Base-by-base conservation (phyloP, 148 eudicot species). In the Oxyria digyna region DNA sequence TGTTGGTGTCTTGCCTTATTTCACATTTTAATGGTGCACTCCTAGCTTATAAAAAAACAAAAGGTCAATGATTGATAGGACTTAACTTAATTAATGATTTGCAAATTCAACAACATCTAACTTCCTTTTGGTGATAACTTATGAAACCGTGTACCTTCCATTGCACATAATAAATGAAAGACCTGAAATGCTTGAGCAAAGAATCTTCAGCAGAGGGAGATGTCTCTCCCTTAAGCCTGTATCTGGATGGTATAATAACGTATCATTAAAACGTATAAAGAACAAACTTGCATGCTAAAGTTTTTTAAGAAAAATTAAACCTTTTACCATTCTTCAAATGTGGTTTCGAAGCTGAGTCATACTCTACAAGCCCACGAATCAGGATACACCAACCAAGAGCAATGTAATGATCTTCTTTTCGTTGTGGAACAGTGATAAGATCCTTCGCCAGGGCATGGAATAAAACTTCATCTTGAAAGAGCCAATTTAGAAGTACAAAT, bases 351-450 rank as follows among this genome's bases (percentile, higher is more conserved):
- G 73, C 71, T 64, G 67, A 77, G 37, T 90, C 93, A 74, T 76
- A 84, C 54, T 84, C 85, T 18, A 90, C 70, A 67, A 90, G 81
- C 59, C 76, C 77, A 29, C 87, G 87, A 52, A 84, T 77, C 71
- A 90, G 84, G 62, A 66, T 78, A 71, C 96, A 90, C 96, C 96
- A 90, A 41, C 96, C 93, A 69, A 90, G 81, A 32, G 85, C 81
- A 78, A 85, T 78, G 74, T 81, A 80, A 46, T 35, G 90, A 70
- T 89, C 96, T 49, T 85, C 89, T 72, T 82, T 90, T 66, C 85
- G 84, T 26, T 52, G 72, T 24, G 85, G 54, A 73, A 85, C 78
- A 52, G 70, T 66, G n/a, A 75, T 80, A 45, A 90, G 74, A 73
- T 79, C 74, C 45, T 77, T 78, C 48, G 81, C 79, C 62, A 87